Evolutionary conservation across 768 basidiomycete species (phyloP).

Genomic region (Saitozyma sp.): DNA sequence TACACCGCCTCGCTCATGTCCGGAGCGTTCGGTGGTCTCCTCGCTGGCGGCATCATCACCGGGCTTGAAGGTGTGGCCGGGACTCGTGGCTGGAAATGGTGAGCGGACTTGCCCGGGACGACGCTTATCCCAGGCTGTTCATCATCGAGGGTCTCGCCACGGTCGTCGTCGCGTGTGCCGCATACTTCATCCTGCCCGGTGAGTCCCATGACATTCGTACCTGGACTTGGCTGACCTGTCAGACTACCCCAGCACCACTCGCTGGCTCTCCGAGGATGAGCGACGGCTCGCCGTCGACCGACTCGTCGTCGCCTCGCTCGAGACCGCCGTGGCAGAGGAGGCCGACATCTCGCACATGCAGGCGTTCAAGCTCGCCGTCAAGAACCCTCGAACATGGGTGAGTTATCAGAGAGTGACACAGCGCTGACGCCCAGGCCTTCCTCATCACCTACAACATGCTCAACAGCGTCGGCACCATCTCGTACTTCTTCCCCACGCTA

Average conservation of each 20-base stretch:
- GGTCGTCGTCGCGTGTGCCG: constrained; percentile 31
- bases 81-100: constrained; percentile 11
- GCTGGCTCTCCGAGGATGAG: constrained; percentile 41
- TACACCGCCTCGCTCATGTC: constrained; percentile 3
- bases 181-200: constrained; percentile 21
- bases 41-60: constrained; percentile 11
- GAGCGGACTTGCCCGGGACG: background rate
- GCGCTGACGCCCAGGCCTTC: constrained; percentile 24
- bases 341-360: constrained; percentile 36
- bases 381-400: constrained; percentile 48
- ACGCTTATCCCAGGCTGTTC: constrained; percentile 32
- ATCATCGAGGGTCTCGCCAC: constrained; percentile 50
- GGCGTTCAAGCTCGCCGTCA: constrained; percentile 42
- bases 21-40: constrained; percentile 12
- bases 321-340: background rate
- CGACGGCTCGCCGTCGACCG: constrained; percentile 34
- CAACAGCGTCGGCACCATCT: constrained; percentile 45
- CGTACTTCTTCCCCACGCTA: constrained; percentile 52
- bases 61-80: constrained; percentile 14
- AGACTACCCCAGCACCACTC: constrained; percentile 47
- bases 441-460: constrained; percentile 41
- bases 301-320: constrained; percentile 19
- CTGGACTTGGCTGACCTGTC: too few species aligned
- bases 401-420: background rate
- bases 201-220: too few species aligned